Percentiles rank a stretch among this genome's conserved stretches.
Conservation (phyloP, 2,329 filamentous ascomycete genomes). For the Metarhizium humberi region DNA sequence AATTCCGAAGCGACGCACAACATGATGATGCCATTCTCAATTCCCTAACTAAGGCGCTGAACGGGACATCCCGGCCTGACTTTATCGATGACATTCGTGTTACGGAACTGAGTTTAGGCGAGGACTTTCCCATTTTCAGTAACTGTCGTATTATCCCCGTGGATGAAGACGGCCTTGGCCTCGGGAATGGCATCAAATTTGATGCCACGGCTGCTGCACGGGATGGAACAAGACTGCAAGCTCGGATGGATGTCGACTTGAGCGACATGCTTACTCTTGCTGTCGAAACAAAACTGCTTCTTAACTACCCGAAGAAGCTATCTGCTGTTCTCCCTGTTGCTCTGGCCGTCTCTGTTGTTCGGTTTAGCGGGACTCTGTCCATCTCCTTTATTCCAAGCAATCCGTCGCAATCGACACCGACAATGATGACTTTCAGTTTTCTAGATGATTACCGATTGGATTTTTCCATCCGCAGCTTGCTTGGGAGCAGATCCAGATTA, state of each 20-base stretch:
- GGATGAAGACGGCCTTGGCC: slow-evolving; percentile 61
- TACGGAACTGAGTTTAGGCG: slow-evolving; percentile 85
- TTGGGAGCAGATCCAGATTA: slow-evolving; percentile 69
- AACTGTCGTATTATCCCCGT: slow-evolving; percentile 95
- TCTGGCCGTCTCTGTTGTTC: slow-evolving; percentile 79
- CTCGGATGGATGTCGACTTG: slow-evolving; percentile 92
- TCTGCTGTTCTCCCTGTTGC: slow-evolving; percentile 88
- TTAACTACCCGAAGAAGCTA: slow-evolving; percentile 89
- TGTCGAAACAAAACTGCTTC: slow-evolving; percentile 83
- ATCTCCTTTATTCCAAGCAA: slow-evolving; percentile 84
- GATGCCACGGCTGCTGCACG: slow-evolving; percentile 42
- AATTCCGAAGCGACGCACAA: slow-evolving; percentile 86
- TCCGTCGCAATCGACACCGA: slow-evolving; percentile 59
- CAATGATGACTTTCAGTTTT: slow-evolving; percentile 92
- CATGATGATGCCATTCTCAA: slow-evolving; percentile 83
- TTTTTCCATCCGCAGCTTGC: slow-evolving; percentile 68
- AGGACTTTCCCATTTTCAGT: slow-evolving; percentile 97
- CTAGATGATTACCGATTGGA: slow-evolving; percentile 80
- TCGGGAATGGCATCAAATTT: slow-evolving; percentile 41
- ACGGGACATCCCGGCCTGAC: slow-evolving; percentile 76
- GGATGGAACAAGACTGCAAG: slow-evolving; percentile 72
- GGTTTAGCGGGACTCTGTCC: slow-evolving; percentile 90
- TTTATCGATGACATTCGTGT: slow-evolving; percentile 92
- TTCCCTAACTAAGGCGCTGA: slow-evolving; percentile 76
- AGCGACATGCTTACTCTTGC: slow-evolving; percentile 93